Evolutionary conservation across 2,329 filamentous ascomycete species (phyloP).

Genomic region (Dactylellina parvicollis): DNA sequence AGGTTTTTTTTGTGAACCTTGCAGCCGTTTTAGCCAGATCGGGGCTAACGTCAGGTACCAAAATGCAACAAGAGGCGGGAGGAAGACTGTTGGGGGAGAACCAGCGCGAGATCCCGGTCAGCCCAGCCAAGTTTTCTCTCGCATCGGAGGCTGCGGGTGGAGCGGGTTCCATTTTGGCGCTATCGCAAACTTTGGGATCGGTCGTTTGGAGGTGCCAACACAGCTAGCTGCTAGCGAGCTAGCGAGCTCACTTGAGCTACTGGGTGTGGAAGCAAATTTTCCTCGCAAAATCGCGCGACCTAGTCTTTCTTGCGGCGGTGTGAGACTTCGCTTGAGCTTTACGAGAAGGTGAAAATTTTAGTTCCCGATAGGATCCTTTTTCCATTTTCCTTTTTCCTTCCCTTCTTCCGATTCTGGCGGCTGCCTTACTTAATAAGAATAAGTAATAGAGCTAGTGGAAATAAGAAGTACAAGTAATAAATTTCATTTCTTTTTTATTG

Average conservation of each 20-base stretch:
- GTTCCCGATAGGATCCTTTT: constrained; percentile 6
- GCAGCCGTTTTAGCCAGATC: constrained; percentile 46
- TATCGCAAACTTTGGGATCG: constrained; percentile 10
- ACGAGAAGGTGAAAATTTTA: constrained; percentile 29
- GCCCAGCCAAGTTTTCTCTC: constrained; percentile 27
- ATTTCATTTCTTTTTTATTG: constrained; percentile 4
- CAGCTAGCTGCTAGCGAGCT: constrained; percentile 27
- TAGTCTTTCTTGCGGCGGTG: constrained; percentile 10
- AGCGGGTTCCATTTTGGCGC: constrained; percentile 34
- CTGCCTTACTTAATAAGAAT: neutral
- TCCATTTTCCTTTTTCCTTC: neutral
- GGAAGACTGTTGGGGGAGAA: constrained; percentile 46
- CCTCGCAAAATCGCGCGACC: constrained; percentile 51
- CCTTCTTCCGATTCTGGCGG: constrained; percentile 2
- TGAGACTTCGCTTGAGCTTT: constrained; percentile 10
- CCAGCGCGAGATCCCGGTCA: constrained; percentile 20
- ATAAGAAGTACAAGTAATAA: constrained; percentile 20
- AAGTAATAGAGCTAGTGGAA: too few species aligned
- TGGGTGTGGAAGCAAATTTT: constrained; percentile 38
- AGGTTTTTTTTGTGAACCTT: constrained; percentile 38
- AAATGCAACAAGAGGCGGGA: constrained; percentile 28
- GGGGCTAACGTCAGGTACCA: constrained; percentile 54
- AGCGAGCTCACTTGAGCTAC: constrained; percentile 12
- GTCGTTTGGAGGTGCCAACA: constrained; percentile 32
- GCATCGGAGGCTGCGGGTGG: constrained; percentile 18